Base-by-base conservation (phyloP, 306 rosid genomes). In the Cicer chorassanicum region DNA sequence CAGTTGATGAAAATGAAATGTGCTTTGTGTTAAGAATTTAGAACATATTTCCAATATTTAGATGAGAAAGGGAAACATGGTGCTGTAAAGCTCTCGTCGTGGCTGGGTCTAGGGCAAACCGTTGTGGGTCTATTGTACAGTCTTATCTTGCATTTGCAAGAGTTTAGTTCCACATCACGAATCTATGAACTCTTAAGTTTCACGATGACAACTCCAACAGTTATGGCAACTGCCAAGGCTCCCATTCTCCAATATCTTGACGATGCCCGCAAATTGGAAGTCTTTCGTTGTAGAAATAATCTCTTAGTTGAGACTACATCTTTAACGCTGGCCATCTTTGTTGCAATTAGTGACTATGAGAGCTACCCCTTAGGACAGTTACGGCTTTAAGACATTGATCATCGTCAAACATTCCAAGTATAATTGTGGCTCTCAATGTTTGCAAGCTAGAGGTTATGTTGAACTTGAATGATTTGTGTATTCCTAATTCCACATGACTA, bases 291-390 rank as follows among this genome's bases (percentile, higher is more conserved):
- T 48, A 70, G 39, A 71, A 72, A 36, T 29, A 43, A 65, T 38
- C 73, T 57, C 36, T 55, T 70, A 8, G 40, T 56, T 45, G 59
- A 62, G 49, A 46, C 46, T 57, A 56, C 8, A n/a, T 66, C 9
- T 43, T 14, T 55, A 65, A 66, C n/a, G 74, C 29, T 68, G 48
- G 24, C 59, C 53, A 67, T 78, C 61, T 48, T 68, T 21, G 48
- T 36, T 34, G 66, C 39, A 13, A 36, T 60, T 11, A 6, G 61
- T 72, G 36, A 67, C 65, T 44, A 36, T 5, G 19, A 48, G 53
- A 40, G 38, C 56, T 41, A 65, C 63, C 70, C 7, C 8, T 12
- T 13, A 46, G 44, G 79, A 64, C 42, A 19, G 54, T 45, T 36
- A 61, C 7, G 41, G 45, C 7, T 13, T 61, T n/a, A n/a, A 61